Conservation (phyloP, 352 stramenopile species). For the Globisporangium abappressorium region DNA sequence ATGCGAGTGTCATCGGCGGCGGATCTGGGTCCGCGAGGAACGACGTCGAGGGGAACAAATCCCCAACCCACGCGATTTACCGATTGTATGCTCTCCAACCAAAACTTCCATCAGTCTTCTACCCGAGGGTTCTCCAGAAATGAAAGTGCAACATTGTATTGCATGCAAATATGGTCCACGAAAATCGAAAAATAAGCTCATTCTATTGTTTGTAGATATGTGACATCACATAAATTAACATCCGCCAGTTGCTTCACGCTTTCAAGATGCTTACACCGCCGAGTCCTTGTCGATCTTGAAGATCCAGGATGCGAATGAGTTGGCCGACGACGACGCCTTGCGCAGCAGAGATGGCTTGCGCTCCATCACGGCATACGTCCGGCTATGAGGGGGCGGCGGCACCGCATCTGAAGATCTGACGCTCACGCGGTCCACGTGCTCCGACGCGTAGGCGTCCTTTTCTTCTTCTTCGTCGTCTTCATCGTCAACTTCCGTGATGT, state of each 20-base stretch:
- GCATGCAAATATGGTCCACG: background rate
- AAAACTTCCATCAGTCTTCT: slow-evolving; percentile 30
- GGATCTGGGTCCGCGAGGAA: slow-evolving; percentile 31
- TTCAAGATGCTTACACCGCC: slow-evolving; percentile 8
- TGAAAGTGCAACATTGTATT: slow-evolving; percentile 26
- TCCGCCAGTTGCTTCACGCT: background rate
- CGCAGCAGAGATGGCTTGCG: slow-evolving; percentile 17
- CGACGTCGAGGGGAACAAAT: slow-evolving; percentile 28
- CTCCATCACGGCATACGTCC: slow-evolving; percentile 19
- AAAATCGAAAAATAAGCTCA: background rate
- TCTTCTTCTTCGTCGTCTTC: slow-evolving; percentile 1
- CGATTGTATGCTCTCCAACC: slow-evolving; percentile 52
- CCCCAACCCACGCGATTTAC: slow-evolving; percentile 37
- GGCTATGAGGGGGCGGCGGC: slow-evolving; percentile 8
- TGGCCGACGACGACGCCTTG: slow-evolving; percentile 18
- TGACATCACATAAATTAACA: background rate
- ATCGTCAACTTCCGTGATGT: slow-evolving; percentile 2
- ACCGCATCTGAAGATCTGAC: background rate
- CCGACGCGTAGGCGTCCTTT: background rate
- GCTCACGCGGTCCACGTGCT: background rate
- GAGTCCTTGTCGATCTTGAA: slow-evolving; percentile 17
- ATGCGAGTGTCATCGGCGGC: slow-evolving; percentile 17
- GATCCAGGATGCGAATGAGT: slow-evolving; percentile 18
- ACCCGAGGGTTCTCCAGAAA: slow-evolving; percentile 39
- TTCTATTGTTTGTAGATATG: background rate